A percentile compares a stretch with the other conserved stretches of the same genome.
Evolutionary conservation across 75 land plant genomes (phyloP).

Genomic region (Cryptomeria japonica): DNA sequence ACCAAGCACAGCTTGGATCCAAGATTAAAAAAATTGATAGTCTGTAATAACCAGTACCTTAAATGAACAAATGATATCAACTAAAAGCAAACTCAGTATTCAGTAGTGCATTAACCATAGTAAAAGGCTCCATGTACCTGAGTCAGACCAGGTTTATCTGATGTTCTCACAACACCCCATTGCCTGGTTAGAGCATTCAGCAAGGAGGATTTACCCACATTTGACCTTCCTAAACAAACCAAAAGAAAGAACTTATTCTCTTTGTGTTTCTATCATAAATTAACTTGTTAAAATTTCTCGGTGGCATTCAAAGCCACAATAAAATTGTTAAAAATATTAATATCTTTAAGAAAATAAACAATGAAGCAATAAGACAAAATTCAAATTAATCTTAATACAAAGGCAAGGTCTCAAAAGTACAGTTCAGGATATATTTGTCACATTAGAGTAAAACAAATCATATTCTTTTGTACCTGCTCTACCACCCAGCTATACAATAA

Average conservation of each 20-base stretch:
- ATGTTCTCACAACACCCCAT: constrained; percentile 96
- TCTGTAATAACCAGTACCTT: constrained; percentile 37
- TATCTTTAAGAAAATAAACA: not conserved
- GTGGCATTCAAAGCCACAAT: not conserved
- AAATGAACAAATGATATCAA: constrained; percentile 12
- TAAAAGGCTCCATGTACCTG: constrained; percentile 49
- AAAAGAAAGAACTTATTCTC: not conserved
- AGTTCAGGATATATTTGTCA: not conserved
- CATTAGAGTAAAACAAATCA: not conserved
- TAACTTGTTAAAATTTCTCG: not conserved
- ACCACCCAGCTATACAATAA: not conserved
- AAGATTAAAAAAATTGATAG: constrained; percentile 85
- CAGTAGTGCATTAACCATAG: constrained; percentile 1
- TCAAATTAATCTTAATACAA: not conserved
- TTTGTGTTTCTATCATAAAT: constrained; percentile 11
- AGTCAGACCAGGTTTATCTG: constrained; percentile 96
- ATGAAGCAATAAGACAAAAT: not conserved
- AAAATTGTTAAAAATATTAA: not conserved
- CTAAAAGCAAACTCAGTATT: not conserved
- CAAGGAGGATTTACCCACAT: constrained; percentile 97
- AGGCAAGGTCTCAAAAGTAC: not conserved
- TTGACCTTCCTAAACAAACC: constrained; percentile 75
- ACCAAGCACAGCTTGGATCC: constrained; percentile 82
- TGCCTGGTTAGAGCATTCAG: constrained; percentile 97
- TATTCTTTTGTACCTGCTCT: not conserved